phyloP scores from a whole-genome alignment of 2,329 filamentous ascomycete species.

The Dactylellina sp. region DNA sequence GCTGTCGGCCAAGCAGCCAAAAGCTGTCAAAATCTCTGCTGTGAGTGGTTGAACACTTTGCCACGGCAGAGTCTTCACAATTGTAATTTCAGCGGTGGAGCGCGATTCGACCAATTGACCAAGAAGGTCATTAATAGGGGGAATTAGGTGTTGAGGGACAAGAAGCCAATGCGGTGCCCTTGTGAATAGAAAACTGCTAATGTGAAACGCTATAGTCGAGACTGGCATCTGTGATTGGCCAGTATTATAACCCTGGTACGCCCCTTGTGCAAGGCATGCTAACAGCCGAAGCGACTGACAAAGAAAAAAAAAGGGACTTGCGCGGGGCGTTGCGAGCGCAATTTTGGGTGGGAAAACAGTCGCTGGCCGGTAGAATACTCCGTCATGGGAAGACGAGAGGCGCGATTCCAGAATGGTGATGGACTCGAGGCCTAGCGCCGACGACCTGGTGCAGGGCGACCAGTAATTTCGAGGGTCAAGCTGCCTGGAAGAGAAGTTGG shows the following conservation, averaged over 20 bases:
- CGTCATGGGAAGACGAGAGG: conserved; percentile 3
- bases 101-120: conserved; percentile 34
- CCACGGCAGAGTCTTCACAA: conserved; percentile 35
- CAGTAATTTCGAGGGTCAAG: conserved; percentile 39
- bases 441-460: conserved; percentile 23
- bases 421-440: conserved; percentile 24
- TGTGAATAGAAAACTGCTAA: conserved; percentile 29
- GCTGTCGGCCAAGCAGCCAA: neutral
- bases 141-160: conserved; percentile 20
- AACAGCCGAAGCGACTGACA: conserved; percentile 35
- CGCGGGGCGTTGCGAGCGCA: conserved; percentile 20
- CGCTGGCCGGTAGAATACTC: conserved; percentile 15
- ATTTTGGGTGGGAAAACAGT: conserved; percentile 1
- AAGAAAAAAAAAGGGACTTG: too few relatives aligned
- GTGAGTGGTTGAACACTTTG: conserved; percentile 41
- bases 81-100: conserved; percentile 34
- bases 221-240: conserved; percentile 37
- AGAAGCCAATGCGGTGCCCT: conserved; percentile 37
- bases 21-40: conserved; percentile 44
- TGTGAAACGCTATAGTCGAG: conserved; percentile 51
- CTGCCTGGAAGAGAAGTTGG: conserved; percentile 47
- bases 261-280: conserved; percentile 27
- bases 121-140: conserved; percentile 23
- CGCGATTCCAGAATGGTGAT: conserved; percentile 18
- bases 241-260: conserved; percentile 19